Base-by-base conservation (phyloP, 2,329 filamentous ascomycete genomes). In the Magnaporthales sp. region DNA sequence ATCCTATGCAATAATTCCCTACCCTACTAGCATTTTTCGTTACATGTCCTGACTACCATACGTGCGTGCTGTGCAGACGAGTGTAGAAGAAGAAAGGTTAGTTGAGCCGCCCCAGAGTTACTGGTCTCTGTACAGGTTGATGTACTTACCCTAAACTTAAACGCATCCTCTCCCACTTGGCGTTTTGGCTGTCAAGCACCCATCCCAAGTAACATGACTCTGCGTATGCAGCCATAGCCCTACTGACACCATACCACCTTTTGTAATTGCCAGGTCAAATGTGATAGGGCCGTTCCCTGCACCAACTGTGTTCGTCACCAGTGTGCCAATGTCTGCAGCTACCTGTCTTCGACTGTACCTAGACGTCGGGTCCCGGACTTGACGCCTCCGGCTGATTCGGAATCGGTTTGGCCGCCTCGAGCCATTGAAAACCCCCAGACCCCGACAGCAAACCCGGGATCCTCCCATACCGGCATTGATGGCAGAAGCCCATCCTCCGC, bases 61-160 rank as follows among this genome's bases (percentile, higher is more conserved):
- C 9, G 38, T 19, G 15, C n/a, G n/a, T 51, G 38, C 38, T 31
- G 8, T 10, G 6, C 13, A 62, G 61, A 62, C 8, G 61, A 62
- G 22, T 62, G 61, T 31, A 29, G 61, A 19, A 29, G 61, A 29
- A 62, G 61, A 62, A 62, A 62, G 61, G 61, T 62, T 22, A 62
- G 31, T 29, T 32, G 26, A 24, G 29, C 27, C 13, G 60, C 60
- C 15, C 27, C 60, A 26, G 15, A n/a, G 22, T 30, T 27, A 26
- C 24, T 29, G 27, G 24, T 62, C 27, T 13, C 27, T 62, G 27
- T n/a, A 30, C 10, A 62, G 32, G 19, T 38, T 26, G 13, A 19
- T 15, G 60, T 10, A 13, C 60, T 13, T 30, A 22, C 9, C 29
- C 29, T 32, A 24, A 29, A 62, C 29, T 7, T 22, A 61, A n/a